Percentiles rank a stretch among this genome's conserved stretches.
These are phyloP conservation scores for Omphalea diandra DNA, from an alignment of 441 rosid species.

Conservation along the genomic window DNA sequence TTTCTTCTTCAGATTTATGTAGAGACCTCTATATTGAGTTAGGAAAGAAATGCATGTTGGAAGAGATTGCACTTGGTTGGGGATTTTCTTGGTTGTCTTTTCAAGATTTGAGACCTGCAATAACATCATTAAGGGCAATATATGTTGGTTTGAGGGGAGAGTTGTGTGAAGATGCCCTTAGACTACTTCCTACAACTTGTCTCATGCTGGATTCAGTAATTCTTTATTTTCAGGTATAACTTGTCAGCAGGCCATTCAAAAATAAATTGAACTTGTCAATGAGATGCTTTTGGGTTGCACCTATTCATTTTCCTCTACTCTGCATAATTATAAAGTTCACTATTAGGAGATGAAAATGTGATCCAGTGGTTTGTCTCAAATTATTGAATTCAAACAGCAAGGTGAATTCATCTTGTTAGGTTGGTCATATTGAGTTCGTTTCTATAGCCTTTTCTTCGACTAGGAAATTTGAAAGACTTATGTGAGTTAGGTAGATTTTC, in stretches of 20 bases:
- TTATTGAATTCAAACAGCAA: slow-evolving; percentile 3
- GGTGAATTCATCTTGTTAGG: not conserved
- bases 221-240: slow-evolving; percentile 75
- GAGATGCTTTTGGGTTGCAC: not conserved
- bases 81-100: slow-evolving; percentile 56
- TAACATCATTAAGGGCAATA: slow-evolving; percentile 41
- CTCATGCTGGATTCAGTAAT: slow-evolving; percentile 60
- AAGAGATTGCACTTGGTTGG: slow-evolving; percentile 74
- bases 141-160: slow-evolving; percentile 76
- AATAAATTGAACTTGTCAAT: not conserved
- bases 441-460: not conserved
- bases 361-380: not conserved
- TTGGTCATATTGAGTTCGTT: not conserved
- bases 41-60: slow-evolving; percentile 48
- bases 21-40: slow-evolving; percentile 39
- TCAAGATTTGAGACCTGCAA: slow-evolving; percentile 55
- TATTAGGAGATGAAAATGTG: slow-evolving; percentile 7
- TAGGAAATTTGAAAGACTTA: not conserved
- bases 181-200: slow-evolving; percentile 49
- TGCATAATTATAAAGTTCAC: not conserved
- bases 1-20: slow-evolving; percentile 28
- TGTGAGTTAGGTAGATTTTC: not conserved
- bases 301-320: not conserved
- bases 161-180: slow-evolving; percentile 53
- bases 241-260: not conserved